Base-by-base conservation (phyloP, 2,329 filamentous ascomycete species). In the Aureobasidium melanogenum region DNA sequence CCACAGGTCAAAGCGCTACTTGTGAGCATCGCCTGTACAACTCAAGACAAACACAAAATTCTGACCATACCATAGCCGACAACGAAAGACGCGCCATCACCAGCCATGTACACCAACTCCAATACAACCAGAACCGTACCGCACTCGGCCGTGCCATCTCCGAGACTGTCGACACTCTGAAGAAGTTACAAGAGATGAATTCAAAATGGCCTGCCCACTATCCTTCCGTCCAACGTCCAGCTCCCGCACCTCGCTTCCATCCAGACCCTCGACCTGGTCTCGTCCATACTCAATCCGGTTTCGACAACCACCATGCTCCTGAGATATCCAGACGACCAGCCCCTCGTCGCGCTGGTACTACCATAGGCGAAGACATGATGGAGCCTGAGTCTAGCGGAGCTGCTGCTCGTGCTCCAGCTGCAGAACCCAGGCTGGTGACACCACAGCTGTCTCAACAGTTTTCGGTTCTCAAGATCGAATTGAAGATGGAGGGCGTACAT, bases 371-470 rank as follows among this genome's bases (percentile, higher is more conserved):
- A 64, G 75, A 81, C 38, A 75, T 77, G 48, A 71, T 80, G 10
- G 82, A 69, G n/a, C 72, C 84, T 34, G 91, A 95, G 73, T 91
- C 89, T 7, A 96, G 90, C 73, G 56, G 51, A 44, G 63, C 81
- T 64, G 77, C 82, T 19, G 86, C 84, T n/a, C 84, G 89, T 67
- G 77, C 82, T 22, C 84, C 86, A 64, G 72, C 79, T 38, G 73
- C 76, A 3, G 91, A 96, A 70, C 93, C 93, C 15, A 82, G 94
- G 65, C 80, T 99, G 26, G 87, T 97, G 64, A 91, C 91, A 1
- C 90, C 91, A 32, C 91, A 97, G 73, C 91, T 97, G 65, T 90
- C 92, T 3, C 91, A 96, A 66, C 92, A 99, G 69, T 97, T 97
- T 68, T 97, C 93, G 0, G 87, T 99, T 34, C 76, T 99, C 66